phyloP scores from a whole-genome alignment of 345 rosid genomes.

The Eucalyptus pauciflora region DNA sequence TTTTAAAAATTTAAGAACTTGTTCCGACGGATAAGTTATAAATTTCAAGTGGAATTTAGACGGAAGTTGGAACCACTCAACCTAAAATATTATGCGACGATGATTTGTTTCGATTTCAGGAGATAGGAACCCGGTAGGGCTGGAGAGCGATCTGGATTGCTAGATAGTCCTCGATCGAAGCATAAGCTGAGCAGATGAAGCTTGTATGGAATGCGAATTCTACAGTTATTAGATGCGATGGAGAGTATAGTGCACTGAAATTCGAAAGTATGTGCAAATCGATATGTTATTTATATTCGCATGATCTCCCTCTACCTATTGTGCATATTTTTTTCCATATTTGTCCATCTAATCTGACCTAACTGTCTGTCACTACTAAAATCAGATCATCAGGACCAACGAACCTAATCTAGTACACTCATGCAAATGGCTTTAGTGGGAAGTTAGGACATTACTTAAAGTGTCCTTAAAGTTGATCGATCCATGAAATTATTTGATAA shows the following conservation, averaged over 20 bases:
- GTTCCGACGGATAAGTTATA: rapidly evolving
- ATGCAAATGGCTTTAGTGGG: background rate
- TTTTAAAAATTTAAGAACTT: rapidly evolving
- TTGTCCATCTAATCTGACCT: background rate
- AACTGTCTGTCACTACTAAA: background rate
- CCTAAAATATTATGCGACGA: too few species aligned
- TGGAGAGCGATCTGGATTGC: too few species aligned
- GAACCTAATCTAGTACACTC: background rate
- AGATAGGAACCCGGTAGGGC: rapidly evolving
- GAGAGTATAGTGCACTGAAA: too few species aligned
- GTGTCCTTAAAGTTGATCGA: background rate
- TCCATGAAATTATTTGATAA: background rate
- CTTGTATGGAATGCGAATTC: background rate
- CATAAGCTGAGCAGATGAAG: background rate
- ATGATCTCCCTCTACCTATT: background rate
- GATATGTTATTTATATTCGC: too few species aligned
- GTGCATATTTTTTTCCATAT: background rate
- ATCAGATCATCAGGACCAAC: background rate
- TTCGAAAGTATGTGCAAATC: rapidly evolving
- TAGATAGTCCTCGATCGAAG: rapidly evolving
- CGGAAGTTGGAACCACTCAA: rapidly evolving
- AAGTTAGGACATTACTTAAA: background rate
- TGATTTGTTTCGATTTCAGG: background rate
- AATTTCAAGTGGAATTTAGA: rapidly evolving
- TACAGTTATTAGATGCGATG: background rate